Conservation (phyloP, 2,329 filamentous ascomycete genomes). For the Leptographium wingfieldii region DNA sequence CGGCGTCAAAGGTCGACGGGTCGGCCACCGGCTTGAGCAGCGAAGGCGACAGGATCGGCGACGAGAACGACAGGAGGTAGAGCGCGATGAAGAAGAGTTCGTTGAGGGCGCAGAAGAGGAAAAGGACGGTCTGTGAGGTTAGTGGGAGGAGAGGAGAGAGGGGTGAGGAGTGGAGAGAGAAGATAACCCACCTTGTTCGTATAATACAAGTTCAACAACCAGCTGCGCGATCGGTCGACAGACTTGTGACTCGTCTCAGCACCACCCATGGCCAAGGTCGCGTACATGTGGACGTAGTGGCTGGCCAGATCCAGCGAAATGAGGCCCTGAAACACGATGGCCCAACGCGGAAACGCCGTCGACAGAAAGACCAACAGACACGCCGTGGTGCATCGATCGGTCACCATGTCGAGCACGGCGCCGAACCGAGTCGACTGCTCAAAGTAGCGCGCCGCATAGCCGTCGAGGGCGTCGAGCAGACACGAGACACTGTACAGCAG, state of each 20-base stretch:
- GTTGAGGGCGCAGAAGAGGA: constrained; percentile 80
- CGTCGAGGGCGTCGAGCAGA: constrained; percentile 88
- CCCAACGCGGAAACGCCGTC: constrained; percentile 87
- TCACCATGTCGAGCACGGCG: constrained; percentile 97
- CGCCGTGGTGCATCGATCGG: constrained; percentile 90
- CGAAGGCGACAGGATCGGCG: constrained; percentile 74
- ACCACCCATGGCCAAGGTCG: constrained; percentile 78
- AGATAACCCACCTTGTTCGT: constrained; percentile 64
- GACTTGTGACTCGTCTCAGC: constrained; percentile 80
- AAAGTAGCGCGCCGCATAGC: constrained; percentile 77
- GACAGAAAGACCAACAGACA: constrained; percentile 91
- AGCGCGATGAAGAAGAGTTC: constrained; percentile 97
- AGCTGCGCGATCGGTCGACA: constrained; percentile 76
- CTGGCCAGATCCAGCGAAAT: constrained; percentile 89
- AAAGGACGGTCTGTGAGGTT: constrained; percentile 56
- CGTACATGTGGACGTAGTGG: constrained; percentile 99
- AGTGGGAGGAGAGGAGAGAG: not conserved
- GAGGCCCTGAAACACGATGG: constrained; percentile 84
- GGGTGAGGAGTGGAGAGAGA: no score
- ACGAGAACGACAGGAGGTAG: constrained; percentile 95
- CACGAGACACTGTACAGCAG: constrained; percentile 87
- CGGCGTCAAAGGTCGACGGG: constrained; percentile 43
- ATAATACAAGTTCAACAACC: constrained; percentile 90
- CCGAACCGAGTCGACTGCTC: constrained; percentile 93
- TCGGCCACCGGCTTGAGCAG: constrained; percentile 50